Percentiles rank a stretch among this genome's conserved stretches.
These are phyloP conservation scores for Saccharomycopsis capsularis DNA, from an alignment of 805 yeast species.

Conservation along the genomic window DNA sequence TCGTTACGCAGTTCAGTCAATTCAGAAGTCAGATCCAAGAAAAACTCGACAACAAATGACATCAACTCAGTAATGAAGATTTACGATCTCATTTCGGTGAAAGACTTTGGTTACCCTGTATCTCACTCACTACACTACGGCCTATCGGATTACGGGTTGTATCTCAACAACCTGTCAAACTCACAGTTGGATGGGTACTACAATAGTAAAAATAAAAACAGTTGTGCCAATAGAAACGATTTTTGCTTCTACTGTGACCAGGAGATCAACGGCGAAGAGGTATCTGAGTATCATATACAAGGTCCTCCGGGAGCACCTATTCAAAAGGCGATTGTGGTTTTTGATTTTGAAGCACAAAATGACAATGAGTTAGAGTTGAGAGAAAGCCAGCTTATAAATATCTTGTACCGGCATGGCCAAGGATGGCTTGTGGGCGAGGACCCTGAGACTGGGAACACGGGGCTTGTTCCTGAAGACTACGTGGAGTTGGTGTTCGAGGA, in stretches of 20 bases:
- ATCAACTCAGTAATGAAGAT: slow-evolving; percentile 24
- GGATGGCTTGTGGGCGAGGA: slow-evolving; percentile 96
- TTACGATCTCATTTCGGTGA: slow-evolving; percentile 40
- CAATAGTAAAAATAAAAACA: no score
- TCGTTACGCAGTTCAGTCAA: slow-evolving; percentile 17
- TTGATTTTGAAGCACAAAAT: slow-evolving; percentile 87
- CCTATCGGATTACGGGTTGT: slow-evolving; percentile 29
- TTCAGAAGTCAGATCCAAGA: slow-evolving; percentile 20
- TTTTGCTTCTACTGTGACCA: slow-evolving; percentile 6
- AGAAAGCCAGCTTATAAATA: slow-evolving; percentile 81
- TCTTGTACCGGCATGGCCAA: slow-evolving; percentile 89
- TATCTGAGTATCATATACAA: slow-evolving; percentile 1
- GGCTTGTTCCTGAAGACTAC: slow-evolving; percentile 92
- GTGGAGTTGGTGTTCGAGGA: slow-evolving; percentile 46
- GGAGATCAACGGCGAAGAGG: slow-evolving; percentile 13
- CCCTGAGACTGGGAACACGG: slow-evolving; percentile 69
- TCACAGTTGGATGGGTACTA: slow-evolving; percentile 15
- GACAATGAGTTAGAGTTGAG: slow-evolving; percentile 76
- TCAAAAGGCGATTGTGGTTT: slow-evolving; percentile 72
- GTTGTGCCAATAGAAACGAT: neutral
- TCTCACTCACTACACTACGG: slow-evolving; percentile 70
- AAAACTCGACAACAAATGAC: slow-evolving; percentile 18
- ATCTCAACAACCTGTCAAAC: slow-evolving; percentile 18
- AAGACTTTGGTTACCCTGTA: slow-evolving; percentile 76
- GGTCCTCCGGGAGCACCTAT: no score